Base-by-base conservation (phyloP, 176 grass and related monocot genomes). In the Eremochloa ophiuroides region DNA sequence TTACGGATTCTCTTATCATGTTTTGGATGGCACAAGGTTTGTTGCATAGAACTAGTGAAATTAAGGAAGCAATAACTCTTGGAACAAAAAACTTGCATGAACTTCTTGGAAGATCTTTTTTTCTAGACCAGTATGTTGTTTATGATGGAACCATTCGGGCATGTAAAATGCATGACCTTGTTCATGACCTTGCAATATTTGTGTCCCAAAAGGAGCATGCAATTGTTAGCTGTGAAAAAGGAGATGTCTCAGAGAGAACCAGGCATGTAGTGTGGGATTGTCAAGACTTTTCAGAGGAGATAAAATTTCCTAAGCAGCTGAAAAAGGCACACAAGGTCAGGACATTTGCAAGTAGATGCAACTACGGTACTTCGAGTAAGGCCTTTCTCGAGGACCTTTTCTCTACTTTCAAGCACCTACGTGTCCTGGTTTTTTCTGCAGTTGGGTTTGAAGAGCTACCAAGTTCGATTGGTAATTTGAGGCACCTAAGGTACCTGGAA, bases 71-170 rank as follows among this genome's bases (percentile, higher is more conserved):
- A 2, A 48, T 73, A 65, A n/a, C 18, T 13, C 8, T 10, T 20
- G 76, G 76, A 29, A 28, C 20, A 30, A 66, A 9, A 23, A 66
- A 23, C 42, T 65, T 66, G 8, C 43, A 11, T 65, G 40, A 78
- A 8, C 35, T 80, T 40, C 33, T 68, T 9, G 78, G 78, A 17
- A 58, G 78, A 80, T 80, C 78, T 58, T 30, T 78, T 48, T 66
- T 78, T 29, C 41, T 66, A 5, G 76, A 78, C 0, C 44, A 10
- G 14, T 28, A 23, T 78, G 2, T 65, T 14, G 22, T 18, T 43
- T 42, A 33, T 46, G 75, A 78, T 16, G 10, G 27, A 17, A 33
- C 26, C 11, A 33, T 64, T 29, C 7, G 10, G 20, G 7, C 7
- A 13, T 64, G 39, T 25, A 78, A 65, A 65, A 47, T 80, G 46